A percentile compares a stretch with the other conserved stretches of the same genome.
Evolutionary conservation across 2,329 filamentous ascomycete species (phyloP).

Genomic region (Macroventuria anomochaeta): DNA sequence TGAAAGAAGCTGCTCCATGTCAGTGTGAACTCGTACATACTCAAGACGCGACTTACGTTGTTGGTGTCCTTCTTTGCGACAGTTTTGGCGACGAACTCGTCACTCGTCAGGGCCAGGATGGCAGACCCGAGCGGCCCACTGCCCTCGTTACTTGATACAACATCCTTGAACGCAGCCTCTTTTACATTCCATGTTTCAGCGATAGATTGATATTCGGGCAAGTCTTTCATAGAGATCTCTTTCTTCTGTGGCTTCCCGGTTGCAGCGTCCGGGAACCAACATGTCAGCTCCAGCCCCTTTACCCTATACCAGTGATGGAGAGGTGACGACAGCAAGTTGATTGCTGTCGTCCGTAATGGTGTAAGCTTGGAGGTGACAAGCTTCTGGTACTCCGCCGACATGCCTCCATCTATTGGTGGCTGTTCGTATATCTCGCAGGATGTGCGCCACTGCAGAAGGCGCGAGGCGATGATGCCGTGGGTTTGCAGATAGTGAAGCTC

Average conservation of each 20-base stretch:
- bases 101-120: slow-evolving; percentile 68
- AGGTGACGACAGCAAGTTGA: slow-evolving; percentile 78
- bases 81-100: slow-evolving; percentile 73
- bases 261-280: slow-evolving; percentile 70
- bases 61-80: slow-evolving; percentile 62
- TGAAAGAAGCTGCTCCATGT: slow-evolving; percentile 53
- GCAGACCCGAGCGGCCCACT: slow-evolving; percentile 56
- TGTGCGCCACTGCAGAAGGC: slow-evolving; percentile 81
- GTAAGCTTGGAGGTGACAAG: slow-evolving; percentile 78
- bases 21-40: slow-evolving; percentile 4
- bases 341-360: slow-evolving; percentile 75
- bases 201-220: slow-evolving; percentile 60
- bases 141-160: slow-evolving; percentile 33
- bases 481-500: slow-evolving; percentile 92
- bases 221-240: slow-evolving; percentile 66
- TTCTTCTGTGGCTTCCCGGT: slow-evolving; percentile 54
- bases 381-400: slow-evolving; percentile 78
- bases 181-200: slow-evolving; percentile 76
- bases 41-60: slow-evolving; percentile 31
- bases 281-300: slow-evolving; percentile 76
- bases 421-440: slow-evolving; percentile 78
- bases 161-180: slow-evolving; percentile 60
- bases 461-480: slow-evolving; percentile 77
- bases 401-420: slow-evolving; percentile 85
- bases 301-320: slow-evolving; percentile 84